phyloP scores from a whole-genome alignment of 1,139 yeast species.

The Scheffersomyces segobiensis region DNA sequence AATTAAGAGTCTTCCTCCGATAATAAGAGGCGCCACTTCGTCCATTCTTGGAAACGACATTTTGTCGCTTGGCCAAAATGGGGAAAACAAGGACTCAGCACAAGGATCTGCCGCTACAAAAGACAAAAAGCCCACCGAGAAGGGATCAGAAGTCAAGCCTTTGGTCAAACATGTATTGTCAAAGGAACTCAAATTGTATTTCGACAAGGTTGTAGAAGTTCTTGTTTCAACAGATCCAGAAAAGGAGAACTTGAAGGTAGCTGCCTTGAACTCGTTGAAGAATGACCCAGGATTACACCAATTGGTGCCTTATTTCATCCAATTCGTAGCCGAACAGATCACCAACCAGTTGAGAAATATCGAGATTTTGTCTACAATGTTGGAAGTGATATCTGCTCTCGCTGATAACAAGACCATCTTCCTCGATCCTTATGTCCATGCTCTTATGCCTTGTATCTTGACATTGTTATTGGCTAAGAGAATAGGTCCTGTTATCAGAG shows the following conservation, averaged over 20 bases:
- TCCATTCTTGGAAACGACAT: conserved; percentile 46
- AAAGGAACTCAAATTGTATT: conserved; percentile 88
- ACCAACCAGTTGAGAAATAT: conserved; percentile 82
- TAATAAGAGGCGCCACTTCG: conserved; percentile 69
- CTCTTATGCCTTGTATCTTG: conserved; percentile 91
- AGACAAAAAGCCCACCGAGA: conserved; percentile 39
- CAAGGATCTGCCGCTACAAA: conserved; percentile 15
- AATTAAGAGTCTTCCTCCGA: conserved; percentile 64
- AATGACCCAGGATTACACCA: conserved; percentile 97
- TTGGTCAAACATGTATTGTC: conserved; percentile 95
- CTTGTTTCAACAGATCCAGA: conserved; percentile 60
- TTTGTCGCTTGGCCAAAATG: conserved; percentile 25
- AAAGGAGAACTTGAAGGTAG: conserved; percentile 62
- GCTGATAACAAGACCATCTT: conserved; percentile 84
- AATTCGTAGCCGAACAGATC: conserved; percentile 93
- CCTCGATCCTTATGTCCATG: conserved; percentile 94
- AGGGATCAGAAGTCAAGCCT: conserved; percentile 81
- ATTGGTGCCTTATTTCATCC: conserved; percentile 92
- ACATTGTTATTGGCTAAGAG: conserved; percentile 87
- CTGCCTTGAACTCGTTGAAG: conserved; percentile 80
- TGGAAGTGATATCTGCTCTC: conserved; percentile 85
- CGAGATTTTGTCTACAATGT: conserved; percentile 77
- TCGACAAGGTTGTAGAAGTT: conserved; percentile 86
- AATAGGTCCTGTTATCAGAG: conserved; percentile 62
- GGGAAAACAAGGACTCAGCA: conserved; percentile 15